These are phyloP conservation scores for Termitomyces sp. DNA, from an alignment of 768 basidiomycete genomes.

Conservation along the genomic window DNA sequence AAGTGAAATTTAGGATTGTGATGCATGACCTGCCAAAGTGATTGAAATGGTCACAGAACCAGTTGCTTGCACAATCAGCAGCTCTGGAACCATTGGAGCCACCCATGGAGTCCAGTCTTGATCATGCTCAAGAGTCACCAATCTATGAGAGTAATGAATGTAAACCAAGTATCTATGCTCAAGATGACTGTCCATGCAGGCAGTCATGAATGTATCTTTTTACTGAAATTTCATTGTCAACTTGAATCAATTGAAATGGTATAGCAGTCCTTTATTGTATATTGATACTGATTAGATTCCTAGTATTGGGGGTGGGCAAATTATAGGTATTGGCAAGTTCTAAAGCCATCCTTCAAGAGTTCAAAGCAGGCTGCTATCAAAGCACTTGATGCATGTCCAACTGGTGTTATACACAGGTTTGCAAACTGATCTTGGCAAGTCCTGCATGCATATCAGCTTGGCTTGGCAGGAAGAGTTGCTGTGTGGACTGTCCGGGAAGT, in stretches of 20 bases:
- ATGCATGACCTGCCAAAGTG: too few relatives aligned
- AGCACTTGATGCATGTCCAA: conserved; percentile 29
- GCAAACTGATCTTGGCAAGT: conserved; percentile 16
- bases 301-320: too few relatives aligned
- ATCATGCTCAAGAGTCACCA: too few relatives aligned
- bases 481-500: too few relatives aligned
- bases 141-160: not conserved
- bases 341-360: too few relatives aligned
- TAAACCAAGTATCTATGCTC: conserved; percentile 31
- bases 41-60: too few relatives aligned
- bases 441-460: not conserved
- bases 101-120: too few relatives aligned
- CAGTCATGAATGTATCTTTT: conserved; percentile 35
- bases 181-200: conserved; percentile 26
- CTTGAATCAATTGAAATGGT: conserved; percentile 46
- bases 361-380: conserved; percentile 8
- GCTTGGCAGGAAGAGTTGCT: not conserved
- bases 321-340: too few relatives aligned
- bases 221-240: conserved; percentile 45
- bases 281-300: conserved; percentile 17
- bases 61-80: too few relatives aligned
- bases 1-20: too few relatives aligned
- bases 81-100: too few relatives aligned
- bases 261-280: not conserved
- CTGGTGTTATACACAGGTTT: conserved; percentile 27